Evolutionary conservation across 2,329 filamentous ascomycete genomes (phyloP), one percentile per base, ranked within the genome.

Genomic region (Sclerotinia spermophila): DNA sequence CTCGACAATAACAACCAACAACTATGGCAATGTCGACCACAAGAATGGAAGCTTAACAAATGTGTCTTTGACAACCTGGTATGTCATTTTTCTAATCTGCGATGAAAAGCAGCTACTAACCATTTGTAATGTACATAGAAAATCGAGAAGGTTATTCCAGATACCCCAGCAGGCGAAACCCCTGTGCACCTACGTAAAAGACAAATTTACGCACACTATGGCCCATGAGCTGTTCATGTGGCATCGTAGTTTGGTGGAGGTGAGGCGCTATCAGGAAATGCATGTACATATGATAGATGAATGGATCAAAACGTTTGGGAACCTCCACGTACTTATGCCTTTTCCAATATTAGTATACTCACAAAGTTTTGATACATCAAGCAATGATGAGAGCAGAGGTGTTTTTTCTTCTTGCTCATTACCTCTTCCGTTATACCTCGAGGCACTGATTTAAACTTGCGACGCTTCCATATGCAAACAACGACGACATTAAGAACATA

Each of bases 1-100:
- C 87, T 99, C 71, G 96, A 99, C 80, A 91, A 97, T 84, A 94
- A 96, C 85, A 99, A 99, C 86, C 96, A 99, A 80, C 93, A 97
- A 83, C 85, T 98, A 72, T 99, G 93, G 92, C 93, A 98, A 80
- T 99, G 96, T 85, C 89, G 96, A 78, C 90, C 89, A 79, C 85
- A 87, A 74, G 96, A 99, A 86, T 90, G 93, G 88, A 90, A 90
- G 80, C 85, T 99, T 78, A 99, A 97, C 86, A 91, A 90, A 84
- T 99, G 96, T 82, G 94, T 97, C 64, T 98, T 92, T 80, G 91
- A 97, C 76, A 98, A 97, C 81, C 83, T 99, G 84, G 96, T 99
- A 85, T 73, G 92, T 85, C 38, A 24, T 35, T 21, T 62, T 45
- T 35, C 48, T 33, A 51, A 44, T 2, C 5, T 15, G 1, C 42